Evolutionary conservation across 495 filamentous ascomycete genomes (phyloP).

Genomic region (Cercophora newfieldiana): DNA sequence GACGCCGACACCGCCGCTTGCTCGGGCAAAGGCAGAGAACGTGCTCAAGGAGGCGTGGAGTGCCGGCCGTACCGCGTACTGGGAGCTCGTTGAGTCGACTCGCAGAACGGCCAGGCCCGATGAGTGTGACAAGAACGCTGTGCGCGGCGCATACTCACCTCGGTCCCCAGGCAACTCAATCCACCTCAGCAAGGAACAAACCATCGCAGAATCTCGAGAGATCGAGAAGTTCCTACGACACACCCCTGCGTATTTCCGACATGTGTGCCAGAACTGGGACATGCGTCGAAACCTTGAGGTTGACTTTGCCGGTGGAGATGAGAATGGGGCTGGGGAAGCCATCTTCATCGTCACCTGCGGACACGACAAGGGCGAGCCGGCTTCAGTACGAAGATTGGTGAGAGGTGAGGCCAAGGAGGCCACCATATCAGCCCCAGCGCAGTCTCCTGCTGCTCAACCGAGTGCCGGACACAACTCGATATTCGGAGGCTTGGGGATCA

Average conservation of each 20-base stretch:
- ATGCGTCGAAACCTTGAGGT: slow-evolving; percentile 85
- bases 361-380: slow-evolving; percentile 52
- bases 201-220: slow-evolving; percentile 72
- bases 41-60: slow-evolving; percentile 67
- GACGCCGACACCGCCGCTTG: slow-evolving; percentile 51
- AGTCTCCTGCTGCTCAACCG: slow-evolving; percentile 16
- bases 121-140: slow-evolving; percentile 61
- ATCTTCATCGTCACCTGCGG: slow-evolving; percentile 75
- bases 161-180: slow-evolving; percentile 57
- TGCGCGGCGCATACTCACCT: slow-evolving; percentile 50
- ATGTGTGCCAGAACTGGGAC: slow-evolving; percentile 82
- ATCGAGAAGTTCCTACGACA: slow-evolving; percentile 74
- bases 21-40: slow-evolving; percentile 53
- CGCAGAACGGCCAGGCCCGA: slow-evolving; percentile 63
- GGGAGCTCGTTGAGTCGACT: slow-evolving; percentile 77
- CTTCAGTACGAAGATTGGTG: slow-evolving; percentile 36
- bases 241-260: slow-evolving; percentile 76
- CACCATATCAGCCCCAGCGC: slow-evolving; percentile 10
- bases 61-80: slow-evolving; percentile 72
- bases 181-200: slow-evolving; percentile 67
- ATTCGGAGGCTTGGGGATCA: slow-evolving; percentile 18
- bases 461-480: slow-evolving; percentile 18
- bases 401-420: slow-evolving; percentile 14
- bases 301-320: slow-evolving; percentile 84
- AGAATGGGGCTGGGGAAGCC: slow-evolving; percentile 68